Evolutionary conservation across 1,284 basidiomycete genomes (phyloP).

Genomic region (Ceratorhiza oryzae-sativae): DNA sequence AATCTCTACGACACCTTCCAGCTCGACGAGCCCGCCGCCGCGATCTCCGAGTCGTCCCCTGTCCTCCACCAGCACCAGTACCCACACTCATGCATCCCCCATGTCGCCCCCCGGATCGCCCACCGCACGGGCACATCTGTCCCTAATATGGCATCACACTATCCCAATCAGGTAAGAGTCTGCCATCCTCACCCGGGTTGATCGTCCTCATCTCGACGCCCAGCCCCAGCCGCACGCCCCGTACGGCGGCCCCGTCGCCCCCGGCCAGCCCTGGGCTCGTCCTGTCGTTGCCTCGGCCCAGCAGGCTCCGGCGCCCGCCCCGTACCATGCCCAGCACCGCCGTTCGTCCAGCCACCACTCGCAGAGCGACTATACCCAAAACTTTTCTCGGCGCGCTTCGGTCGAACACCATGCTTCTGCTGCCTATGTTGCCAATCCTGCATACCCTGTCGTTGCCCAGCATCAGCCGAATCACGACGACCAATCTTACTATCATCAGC

Average conservation of each 20-base stretch:
- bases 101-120: neutral
- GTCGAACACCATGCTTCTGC: neutral
- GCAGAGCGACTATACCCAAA: neutral
- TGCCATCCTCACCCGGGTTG: neutral
- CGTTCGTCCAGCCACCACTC: neutral
- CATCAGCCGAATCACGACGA: neutral
- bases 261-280: neutral
- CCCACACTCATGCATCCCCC: neutral
- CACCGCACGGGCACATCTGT: neutral
- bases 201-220: neutral
- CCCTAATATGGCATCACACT: conserved; percentile 6
- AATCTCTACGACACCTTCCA: neutral
- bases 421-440: neutral
- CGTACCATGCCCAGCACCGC: neutral
- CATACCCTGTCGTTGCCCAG: neutral
- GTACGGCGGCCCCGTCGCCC: neutral
- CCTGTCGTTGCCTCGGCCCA: neutral
- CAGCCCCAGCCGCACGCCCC: neutral
- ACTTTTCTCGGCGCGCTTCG: neutral
- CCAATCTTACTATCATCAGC: neutral
- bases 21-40: neutral
- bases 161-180: neutral
- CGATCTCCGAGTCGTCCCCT: neutral
- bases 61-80: neutral
- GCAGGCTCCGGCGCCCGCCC: neutral